phyloP scores from a whole-genome alignment of 495 filamentous ascomycete species.

The Aspergillus hancockii region DNA sequence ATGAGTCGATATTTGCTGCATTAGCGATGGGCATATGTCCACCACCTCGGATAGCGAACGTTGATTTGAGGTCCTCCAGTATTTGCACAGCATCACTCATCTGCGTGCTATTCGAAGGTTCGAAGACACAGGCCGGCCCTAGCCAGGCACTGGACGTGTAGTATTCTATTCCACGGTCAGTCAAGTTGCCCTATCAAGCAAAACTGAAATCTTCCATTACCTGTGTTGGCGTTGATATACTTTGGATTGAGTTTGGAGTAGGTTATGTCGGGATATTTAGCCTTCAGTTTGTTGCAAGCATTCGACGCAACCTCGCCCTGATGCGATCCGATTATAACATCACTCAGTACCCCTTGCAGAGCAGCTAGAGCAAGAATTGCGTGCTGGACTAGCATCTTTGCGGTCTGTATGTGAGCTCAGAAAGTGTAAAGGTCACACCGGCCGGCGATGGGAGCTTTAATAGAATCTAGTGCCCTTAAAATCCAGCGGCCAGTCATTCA shows the following conservation, averaged over 20 bases:
- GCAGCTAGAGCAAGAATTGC: background rate
- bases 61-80: background rate
- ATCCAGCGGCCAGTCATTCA: too few relatives aligned
- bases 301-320: background rate
- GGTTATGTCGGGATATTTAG: conserved; percentile 2
- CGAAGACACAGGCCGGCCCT: conserved; percentile 11
- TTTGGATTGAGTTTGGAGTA: background rate
- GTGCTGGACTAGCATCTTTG: background rate
- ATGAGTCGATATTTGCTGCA: conserved; percentile 14
- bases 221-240: conserved; percentile 11
- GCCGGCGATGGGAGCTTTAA: too few relatives aligned
- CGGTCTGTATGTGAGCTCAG: background rate
- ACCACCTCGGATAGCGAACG: conserved; percentile 15
- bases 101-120: conserved; percentile 2
- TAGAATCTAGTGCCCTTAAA: too few relatives aligned
- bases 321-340: background rate
- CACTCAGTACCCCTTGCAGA: background rate
- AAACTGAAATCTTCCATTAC: background rate
- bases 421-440: too few relatives aligned
- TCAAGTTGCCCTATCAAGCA: background rate
- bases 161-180: background rate
- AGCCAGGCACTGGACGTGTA: conserved; percentile 11
- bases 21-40: conserved; percentile 16
- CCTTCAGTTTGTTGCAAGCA: conserved; percentile 4
- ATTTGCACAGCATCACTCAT: conserved; percentile 9